These are phyloP conservation scores for Aspergillus pseudotamarii DNA, from an alignment of 2,329 filamentous ascomycete genomes.

Conservation along the genomic window DNA sequence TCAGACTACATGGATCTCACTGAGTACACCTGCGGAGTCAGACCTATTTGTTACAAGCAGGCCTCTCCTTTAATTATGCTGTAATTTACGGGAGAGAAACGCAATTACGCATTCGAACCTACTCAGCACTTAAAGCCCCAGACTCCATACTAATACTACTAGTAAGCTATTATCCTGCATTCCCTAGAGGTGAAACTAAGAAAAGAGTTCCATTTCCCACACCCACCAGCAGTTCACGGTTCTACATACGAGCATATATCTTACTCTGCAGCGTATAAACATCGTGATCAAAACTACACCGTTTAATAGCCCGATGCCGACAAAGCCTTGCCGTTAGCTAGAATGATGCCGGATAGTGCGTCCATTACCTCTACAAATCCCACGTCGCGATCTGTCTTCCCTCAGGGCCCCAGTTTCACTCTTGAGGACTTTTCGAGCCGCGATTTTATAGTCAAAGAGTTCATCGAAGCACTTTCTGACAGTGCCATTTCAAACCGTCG, in stretches of 20 bases:
- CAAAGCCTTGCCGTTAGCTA: constrained; percentile 12
- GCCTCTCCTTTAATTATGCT: background rate
- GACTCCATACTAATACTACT: background rate
- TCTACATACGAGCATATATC: background rate
- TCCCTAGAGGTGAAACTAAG: background rate
- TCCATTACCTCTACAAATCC: constrained; percentile 43
- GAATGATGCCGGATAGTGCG: constrained; percentile 42
- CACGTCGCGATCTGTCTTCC: constrained; percentile 69
- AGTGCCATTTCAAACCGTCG: constrained; percentile 76
- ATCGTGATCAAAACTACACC: background rate
- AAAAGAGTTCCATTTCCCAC: background rate
- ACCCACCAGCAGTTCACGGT: background rate
- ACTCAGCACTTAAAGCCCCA: background rate
- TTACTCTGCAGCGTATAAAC: background rate
- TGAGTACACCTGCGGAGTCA: background rate
- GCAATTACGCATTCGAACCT: background rate
- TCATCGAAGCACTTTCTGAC: constrained; percentile 90
- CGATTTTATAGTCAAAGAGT: constrained; percentile 98
- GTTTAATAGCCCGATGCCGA: constrained; percentile 5
- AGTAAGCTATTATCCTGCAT: background rate
- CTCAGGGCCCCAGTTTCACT: constrained; percentile 78
- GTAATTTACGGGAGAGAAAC: background rate
- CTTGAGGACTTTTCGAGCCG: constrained; percentile 85
- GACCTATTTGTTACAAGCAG: background rate
- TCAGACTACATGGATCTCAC: background rate